Conservation (phyloP, 345 rosid genomes). For the Mallotus nudiflorus region DNA sequence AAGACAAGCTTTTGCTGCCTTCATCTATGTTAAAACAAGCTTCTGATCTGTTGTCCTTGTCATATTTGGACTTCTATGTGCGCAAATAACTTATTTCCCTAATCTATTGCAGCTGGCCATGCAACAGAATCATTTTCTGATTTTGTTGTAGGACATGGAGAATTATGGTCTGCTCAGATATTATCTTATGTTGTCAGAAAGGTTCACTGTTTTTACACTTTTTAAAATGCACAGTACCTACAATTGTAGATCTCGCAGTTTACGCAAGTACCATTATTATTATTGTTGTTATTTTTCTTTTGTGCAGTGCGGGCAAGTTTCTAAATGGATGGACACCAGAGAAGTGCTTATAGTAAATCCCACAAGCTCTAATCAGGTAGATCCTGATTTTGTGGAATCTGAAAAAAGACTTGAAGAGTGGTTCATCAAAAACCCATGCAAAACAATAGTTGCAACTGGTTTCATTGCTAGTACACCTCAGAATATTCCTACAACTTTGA, state of each 20-base stretch:
- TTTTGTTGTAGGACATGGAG: constrained; percentile 96
- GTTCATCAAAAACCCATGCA: constrained; percentile 63
- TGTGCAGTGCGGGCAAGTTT: constrained; percentile 68
- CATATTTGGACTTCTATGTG: neutral
- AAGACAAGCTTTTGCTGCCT: neutral
- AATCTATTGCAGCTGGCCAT: constrained; percentile 73
- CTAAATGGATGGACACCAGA: constrained; percentile 98
- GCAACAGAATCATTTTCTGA: constrained; percentile 94
- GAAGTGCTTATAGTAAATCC: constrained; percentile 92
- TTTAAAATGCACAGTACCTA: neutral
- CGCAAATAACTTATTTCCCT: neutral
- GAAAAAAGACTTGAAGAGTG: constrained; percentile 77
- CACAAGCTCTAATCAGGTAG: constrained; percentile 85
- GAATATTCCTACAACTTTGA: constrained; percentile 93
- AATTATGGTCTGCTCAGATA: constrained; percentile 96
- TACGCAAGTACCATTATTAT: neutral
- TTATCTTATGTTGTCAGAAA: constrained; percentile 73
- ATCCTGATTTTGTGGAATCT: constrained; percentile 84
- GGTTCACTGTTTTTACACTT: constrained; percentile 42
- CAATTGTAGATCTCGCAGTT: neutral
- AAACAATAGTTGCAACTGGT: constrained; percentile 85
- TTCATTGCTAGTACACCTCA: constrained; percentile 97
- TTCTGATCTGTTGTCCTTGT: neutral
- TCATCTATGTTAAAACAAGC: neutral
- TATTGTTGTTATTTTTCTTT: constrained; percentile 7